A percentile compares a stretch with the other conserved stretches of the same genome.
Evolutionary conservation across 768 basidiomycete species (phyloP).

Genomic region (Piloderma croceum): DNA sequence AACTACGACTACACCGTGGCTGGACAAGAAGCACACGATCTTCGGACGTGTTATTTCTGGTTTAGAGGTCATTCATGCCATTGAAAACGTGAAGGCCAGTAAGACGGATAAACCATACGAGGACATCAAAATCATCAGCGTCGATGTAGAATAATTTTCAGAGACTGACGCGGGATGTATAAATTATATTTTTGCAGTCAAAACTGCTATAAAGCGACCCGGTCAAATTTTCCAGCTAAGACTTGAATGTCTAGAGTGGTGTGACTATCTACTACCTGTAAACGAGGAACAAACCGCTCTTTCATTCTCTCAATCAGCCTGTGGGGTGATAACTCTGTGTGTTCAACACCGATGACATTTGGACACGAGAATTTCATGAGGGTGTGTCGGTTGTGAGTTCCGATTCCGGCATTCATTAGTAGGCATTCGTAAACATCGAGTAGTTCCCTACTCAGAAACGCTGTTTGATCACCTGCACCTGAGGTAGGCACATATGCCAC

Average conservation of each 20-base stretch:
- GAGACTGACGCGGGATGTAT: too few species aligned
- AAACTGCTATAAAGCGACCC: too few species aligned
- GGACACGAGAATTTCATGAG: slow-evolving; percentile 60
- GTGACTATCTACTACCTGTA: slow-evolving; percentile 25
- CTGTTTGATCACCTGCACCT: slow-evolving; percentile 16
- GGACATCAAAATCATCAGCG: slow-evolving; percentile 86
- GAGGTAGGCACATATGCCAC: slow-evolving; percentile 50
- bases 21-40: slow-evolving; percentile 88
- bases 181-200: too few species aligned
- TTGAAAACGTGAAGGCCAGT: slow-evolving; percentile 86
- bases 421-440: slow-evolving; percentile 49
- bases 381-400: slow-evolving; percentile 24
- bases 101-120: slow-evolving; percentile 87
- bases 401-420: slow-evolving; percentile 13
- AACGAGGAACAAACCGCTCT: slow-evolving; percentile 28
- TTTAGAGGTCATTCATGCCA: slow-evolving; percentile 83
- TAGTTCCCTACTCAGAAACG: slow-evolving; percentile 40
- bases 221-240: slow-evolving; percentile 28
- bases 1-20: slow-evolving; percentile 88
- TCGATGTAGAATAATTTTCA: slow-evolving; percentile 67
- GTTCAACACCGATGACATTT: slow-evolving; percentile 12
- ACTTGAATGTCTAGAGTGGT: slow-evolving; percentile 14
- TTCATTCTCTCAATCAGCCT: slow-evolving; percentile 23
- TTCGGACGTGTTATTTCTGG: slow-evolving; percentile 88
- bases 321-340: slow-evolving; percentile 12